phyloP scores from a whole-genome alignment of 768 basidiomycete genomes.

The Solioccasus polychromus region DNA sequence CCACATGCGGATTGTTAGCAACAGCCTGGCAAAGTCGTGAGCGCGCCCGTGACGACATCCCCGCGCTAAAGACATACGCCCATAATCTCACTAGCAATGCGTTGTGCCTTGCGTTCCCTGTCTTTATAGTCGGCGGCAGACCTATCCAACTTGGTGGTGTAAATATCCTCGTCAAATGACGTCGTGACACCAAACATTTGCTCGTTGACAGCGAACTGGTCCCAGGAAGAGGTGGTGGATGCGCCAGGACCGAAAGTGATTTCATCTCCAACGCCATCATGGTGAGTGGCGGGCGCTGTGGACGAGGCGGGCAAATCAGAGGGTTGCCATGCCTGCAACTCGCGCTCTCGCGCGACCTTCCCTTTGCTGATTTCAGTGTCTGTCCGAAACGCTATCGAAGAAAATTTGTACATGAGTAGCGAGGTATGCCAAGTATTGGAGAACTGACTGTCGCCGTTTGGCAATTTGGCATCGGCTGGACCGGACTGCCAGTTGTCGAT shows the following conservation, averaged over 20 bases:
- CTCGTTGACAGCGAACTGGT: conserved; percentile 94
- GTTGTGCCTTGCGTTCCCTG: conserved; percentile 81
- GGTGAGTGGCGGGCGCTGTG: conserved; percentile 22
- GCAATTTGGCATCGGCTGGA: conserved; percentile 64
- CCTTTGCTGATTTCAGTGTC: conserved; percentile 76
- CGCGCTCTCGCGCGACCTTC: conserved; percentile 58
- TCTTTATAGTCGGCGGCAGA: conserved; percentile 83
- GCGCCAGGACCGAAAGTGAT: conserved; percentile 63
- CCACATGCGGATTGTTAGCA: conserved; percentile 78
- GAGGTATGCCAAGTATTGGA: no score
- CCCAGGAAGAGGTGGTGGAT: conserved; percentile 57
- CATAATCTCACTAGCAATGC: conserved; percentile 88
- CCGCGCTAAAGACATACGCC: conserved; percentile 49
- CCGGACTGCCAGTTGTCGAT: conserved; percentile 74
- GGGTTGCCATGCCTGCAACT: conserved; percentile 77
- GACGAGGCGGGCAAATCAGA: conserved; percentile 32
- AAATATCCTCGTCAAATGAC: conserved; percentile 88
- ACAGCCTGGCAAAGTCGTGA: conserved; percentile 41
- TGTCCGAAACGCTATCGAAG: conserved; percentile 67
- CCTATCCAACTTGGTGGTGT: conserved; percentile 92
- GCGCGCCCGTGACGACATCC: conserved; percentile 3
- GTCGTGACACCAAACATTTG: conserved; percentile 89
- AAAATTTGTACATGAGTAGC: conserved; percentile 15
- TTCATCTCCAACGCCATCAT: conserved; percentile 51
- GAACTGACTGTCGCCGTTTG: conserved; percentile 70